Conservation (phyloP, 2,329 filamentous ascomycete species). For the Daldinia eschscholtzii region DNA sequence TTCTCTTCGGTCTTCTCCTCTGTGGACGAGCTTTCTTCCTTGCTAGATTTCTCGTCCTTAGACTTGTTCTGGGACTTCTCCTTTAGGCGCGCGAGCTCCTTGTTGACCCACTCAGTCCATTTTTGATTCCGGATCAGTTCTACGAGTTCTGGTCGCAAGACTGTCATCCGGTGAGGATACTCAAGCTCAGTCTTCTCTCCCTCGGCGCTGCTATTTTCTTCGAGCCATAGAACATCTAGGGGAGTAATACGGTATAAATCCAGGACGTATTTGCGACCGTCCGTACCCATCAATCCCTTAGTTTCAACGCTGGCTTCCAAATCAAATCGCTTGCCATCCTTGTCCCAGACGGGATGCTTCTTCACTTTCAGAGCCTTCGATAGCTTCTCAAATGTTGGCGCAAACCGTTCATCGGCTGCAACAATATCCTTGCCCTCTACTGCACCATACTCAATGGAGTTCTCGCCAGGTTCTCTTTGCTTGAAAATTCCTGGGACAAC, state of each 20-base stretch:
- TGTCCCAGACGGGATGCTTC: slow-evolving; percentile 97
- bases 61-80: slow-evolving; percentile 55
- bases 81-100: slow-evolving; percentile 73
- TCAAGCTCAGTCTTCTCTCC: slow-evolving; percentile 59
- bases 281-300: slow-evolving; percentile 96
- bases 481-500: slow-evolving; percentile 99
- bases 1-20: slow-evolving; percentile 34
- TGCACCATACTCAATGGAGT: slow-evolving; percentile 98
- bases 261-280: slow-evolving; percentile 96
- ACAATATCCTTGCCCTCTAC: slow-evolving; percentile 98
- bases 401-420: slow-evolving; percentile 89
- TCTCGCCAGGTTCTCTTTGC: slow-evolving; percentile 95
- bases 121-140: slow-evolving; percentile 87
- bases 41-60: slow-evolving; percentile 50
- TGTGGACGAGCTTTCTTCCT: slow-evolving; percentile 20
- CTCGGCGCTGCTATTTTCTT: slow-evolving; percentile 72
- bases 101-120: slow-evolving; percentile 89
- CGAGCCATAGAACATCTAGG: slow-evolving; percentile 90
- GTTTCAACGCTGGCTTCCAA: slow-evolving; percentile 97
- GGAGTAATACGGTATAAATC: slow-evolving; percentile 96
- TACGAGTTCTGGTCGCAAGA: slow-evolving; percentile 89
- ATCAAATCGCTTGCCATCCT: slow-evolving; percentile 89
- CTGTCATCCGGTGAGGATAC: slow-evolving; percentile 97
- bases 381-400: slow-evolving; percentile 85
- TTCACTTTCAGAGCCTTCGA: slow-evolving; percentile 93